These are phyloP conservation scores for Amphirosellinia nigrospora DNA, from an alignment of 495 filamentous ascomycete genomes.

Conservation along the genomic window DNA sequence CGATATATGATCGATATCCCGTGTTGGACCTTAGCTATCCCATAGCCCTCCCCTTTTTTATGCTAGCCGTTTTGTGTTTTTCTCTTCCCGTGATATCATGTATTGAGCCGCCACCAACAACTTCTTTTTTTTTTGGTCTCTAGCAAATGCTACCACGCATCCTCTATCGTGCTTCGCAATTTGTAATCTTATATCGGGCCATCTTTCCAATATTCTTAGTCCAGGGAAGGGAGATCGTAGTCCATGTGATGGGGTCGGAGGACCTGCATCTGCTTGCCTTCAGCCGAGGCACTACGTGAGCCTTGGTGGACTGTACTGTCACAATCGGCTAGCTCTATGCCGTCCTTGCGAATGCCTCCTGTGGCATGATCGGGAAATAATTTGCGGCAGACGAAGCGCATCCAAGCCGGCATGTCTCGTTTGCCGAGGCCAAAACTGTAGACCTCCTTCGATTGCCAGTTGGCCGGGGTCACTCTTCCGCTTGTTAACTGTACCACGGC, in stretches of 20 bases:
- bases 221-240: conserved; percentile 36
- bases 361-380: conserved; percentile 22
- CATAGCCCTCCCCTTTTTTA: conserved; percentile 10
- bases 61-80: conserved; percentile 13
- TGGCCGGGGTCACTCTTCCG: conserved; percentile 68
- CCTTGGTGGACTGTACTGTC: conserved; percentile 36
- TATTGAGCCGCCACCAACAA: conserved; percentile 14
- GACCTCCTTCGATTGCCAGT: conserved; percentile 75
- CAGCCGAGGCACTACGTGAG: conserved; percentile 39
- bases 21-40: not conserved
- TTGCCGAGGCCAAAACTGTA: conserved; percentile 68
- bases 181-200: not conserved
- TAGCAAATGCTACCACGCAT: conserved; percentile 8
- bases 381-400: conserved; percentile 27
- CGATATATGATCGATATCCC: conserved; percentile 24
- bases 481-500: conserved; percentile 56
- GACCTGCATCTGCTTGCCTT: conserved; percentile 32
- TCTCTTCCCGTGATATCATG: conserved; percentile 22
- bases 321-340: conserved; percentile 40
- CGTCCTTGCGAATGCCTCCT: conserved; percentile 33
- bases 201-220: conserved; percentile 27
- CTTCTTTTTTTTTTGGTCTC: conserved; percentile 6
- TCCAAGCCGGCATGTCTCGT: conserved; percentile 44
- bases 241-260: conserved; percentile 28
- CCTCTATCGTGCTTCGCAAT: not conserved